Evolutionary conservation across 2,329 filamentous ascomycete species (phyloP), one percentile per base, ranked within the genome.

Genomic region (Colletotrichum gigasporum): DNA sequence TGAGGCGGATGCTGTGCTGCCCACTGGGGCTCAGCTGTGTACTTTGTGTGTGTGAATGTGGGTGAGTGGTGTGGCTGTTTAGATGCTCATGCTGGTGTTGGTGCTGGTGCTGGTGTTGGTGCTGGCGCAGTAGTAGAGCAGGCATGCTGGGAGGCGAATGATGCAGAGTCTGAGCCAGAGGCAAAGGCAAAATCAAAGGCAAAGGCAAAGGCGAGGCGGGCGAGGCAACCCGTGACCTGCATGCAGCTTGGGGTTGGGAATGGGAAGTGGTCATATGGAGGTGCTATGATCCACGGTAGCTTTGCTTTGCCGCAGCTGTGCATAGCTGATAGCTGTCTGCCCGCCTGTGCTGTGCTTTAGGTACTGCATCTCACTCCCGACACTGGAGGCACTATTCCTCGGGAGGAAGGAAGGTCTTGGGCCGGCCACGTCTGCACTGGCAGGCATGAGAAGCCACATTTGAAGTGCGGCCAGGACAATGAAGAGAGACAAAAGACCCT

Each of bases 161-260:
- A 45, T 28, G 26, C 5, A n/a, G 28, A 9, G 45, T n/a, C n/a
- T n/a, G n/a, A n/a, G n/a, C n/a, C n/a, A 28, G 45, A 34, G 45
- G 45, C 28, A 34, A 50, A 50, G 45, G 16, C 30, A 32, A 30
- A 12, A 24, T n/a, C 45, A 48, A 18, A 48, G 20, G 12, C 45
- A 18, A 20, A 16, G 34, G 24, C 30, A 32, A 44, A 39, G 47
- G n/a, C 11, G n/a, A 50, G 44, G 44, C 24, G 20, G 34, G 44
- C 44, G 5, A 41, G 34, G 54, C 44, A 47, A 39, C 30, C 47
- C 28, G 56, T 59, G 47, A 44, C 56, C 50, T 45, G 48, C 39
- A 22, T n/a, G n/a, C n/a, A n/a, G n/a, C n/a, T n/a, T n/a, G n/a
- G n/a, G n/a, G 57, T 30, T 54, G 12, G 39, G 30, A n/a, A 47